A percentile compares a stretch with the other conserved stretches of the same genome.
Conservation (phyloP, 306 rosid species). For the Dryas octopetala region DNA sequence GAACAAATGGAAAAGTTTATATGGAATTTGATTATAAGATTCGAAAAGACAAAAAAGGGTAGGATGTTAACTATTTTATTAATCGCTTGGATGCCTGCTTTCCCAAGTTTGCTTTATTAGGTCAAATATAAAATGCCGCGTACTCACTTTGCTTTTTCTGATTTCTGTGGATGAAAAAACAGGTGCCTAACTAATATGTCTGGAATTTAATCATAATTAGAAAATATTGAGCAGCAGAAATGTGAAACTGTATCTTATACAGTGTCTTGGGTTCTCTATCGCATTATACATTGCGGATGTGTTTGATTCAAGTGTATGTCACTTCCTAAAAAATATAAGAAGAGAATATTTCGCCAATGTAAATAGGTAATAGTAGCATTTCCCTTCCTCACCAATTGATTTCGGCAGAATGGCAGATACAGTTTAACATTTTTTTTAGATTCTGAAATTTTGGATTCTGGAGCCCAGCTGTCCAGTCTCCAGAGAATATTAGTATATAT, state of each 20-base stretch:
- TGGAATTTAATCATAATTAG: not conserved
- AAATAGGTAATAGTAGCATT: too few species aligned
- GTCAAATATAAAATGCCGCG: not conserved
- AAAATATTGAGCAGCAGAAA: too few species aligned
- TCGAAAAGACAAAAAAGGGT: not conserved
- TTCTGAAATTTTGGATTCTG: not conserved
- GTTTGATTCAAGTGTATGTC: too few species aligned
- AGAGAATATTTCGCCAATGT: too few species aligned
- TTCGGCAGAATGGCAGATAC: not conserved
- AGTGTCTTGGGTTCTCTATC: too few species aligned
- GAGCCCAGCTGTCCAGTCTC: slow-evolving; percentile 1
- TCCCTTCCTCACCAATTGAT: not conserved
- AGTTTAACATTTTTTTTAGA: not conserved
- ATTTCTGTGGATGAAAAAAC: not conserved
- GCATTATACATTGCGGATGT: too few species aligned
- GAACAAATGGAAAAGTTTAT: not conserved
- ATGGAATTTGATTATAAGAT: not conserved
- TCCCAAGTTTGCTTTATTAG: not conserved
- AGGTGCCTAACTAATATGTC: not conserved
- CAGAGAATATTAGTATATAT: not conserved
- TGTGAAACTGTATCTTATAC: too few species aligned
- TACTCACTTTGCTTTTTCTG: too few species aligned
- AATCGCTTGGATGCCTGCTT: not conserved
- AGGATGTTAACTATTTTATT: not conserved
- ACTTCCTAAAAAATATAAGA: too few species aligned